Evolutionary conservation across 2,329 filamentous ascomycete genomes (phyloP).

Genomic region (Coccinonectria pachysandricola): DNA sequence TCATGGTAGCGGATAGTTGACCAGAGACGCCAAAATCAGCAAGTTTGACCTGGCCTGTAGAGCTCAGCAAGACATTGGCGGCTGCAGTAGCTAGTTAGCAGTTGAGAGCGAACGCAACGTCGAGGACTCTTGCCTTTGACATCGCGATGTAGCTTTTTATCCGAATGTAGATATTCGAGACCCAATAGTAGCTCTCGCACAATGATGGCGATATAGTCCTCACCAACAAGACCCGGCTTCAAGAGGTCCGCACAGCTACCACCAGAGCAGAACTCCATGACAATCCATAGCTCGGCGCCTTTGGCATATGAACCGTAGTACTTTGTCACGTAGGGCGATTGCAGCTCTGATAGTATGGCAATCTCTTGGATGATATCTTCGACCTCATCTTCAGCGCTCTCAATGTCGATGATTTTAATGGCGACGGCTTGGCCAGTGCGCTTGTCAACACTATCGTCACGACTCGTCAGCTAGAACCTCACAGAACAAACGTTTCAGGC

Average conservation of each 20-base stretch:
- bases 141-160: slow-evolving; percentile 93
- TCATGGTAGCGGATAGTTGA: slow-evolving; percentile 95
- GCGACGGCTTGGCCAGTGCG: slow-evolving; percentile 87
- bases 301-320: slow-evolving; percentile 97
- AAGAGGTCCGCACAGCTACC: slow-evolving; percentile 93
- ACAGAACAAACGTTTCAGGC: too few relatives aligned
- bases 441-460: slow-evolving; percentile 71
- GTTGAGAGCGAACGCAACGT: not conserved
- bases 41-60: slow-evolving; percentile 91
- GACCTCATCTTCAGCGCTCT: slow-evolving; percentile 97
- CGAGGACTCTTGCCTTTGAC: slow-evolving; percentile 62
- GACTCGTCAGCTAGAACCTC: slow-evolving; percentile 3
- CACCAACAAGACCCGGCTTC: slow-evolving; percentile 82
- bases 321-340: slow-evolving; percentile 92
- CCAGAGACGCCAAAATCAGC: slow-evolving; percentile 96
- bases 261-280: slow-evolving; percentile 98
- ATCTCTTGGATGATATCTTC: slow-evolving; percentile 99
- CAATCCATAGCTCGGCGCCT: slow-evolving; percentile 94
- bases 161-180: slow-evolving; percentile 83
- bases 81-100: slow-evolving; percentile 38
- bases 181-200: slow-evolving; percentile 81
- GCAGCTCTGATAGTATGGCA: slow-evolving; percentile 88
- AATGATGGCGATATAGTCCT: slow-evolving; percentile 97
- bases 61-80: slow-evolving; percentile 81
- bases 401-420: slow-evolving; percentile 97